phyloP scores from a whole-genome alignment of 495 filamentous ascomycete species.

The Aspergillus cavernicola region DNA sequence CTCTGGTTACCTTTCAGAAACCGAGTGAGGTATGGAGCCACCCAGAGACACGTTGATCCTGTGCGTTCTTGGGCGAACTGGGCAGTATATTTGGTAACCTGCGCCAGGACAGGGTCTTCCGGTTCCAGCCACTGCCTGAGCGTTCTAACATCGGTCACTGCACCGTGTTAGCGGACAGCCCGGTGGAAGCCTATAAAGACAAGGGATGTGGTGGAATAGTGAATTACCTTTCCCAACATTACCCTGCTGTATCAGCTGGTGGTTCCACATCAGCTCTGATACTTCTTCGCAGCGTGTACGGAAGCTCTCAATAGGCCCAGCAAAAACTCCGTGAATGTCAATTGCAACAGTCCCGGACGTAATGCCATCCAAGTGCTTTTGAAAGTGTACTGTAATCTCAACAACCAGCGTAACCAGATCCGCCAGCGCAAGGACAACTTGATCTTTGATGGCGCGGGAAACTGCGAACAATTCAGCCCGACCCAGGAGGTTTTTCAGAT shows the following conservation, averaged over 20 bases:
- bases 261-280: conserved; percentile 34
- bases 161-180: not conserved
- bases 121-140: conserved; percentile 23
- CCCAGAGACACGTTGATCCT: not conserved
- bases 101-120: conserved; percentile 21
- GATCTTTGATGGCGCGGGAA: conserved; percentile 39
- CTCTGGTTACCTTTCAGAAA: not conserved
- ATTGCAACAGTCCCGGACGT: conserved; percentile 27
- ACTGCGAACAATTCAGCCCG: conserved; percentile 33
- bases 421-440: conserved; percentile 32
- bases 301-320: conserved; percentile 30
- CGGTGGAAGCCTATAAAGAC: too few species aligned
- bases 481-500: conserved; percentile 31
- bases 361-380: conserved; percentile 22
- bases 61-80: not conserved
- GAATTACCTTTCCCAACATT: conserved; percentile 21
- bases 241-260: conserved; percentile 28
- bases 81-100: not conserved
- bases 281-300: conserved; percentile 29
- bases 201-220: not conserved
- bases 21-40: not conserved
- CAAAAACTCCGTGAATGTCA: conserved; percentile 32
- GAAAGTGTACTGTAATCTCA: conserved; percentile 30
- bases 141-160: conserved; percentile 20
- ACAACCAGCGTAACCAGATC: conserved; percentile 35